Evolutionary conservation across 805 yeast species (phyloP).

Genomic region (Saccharomycopsis schoenii): DNA sequence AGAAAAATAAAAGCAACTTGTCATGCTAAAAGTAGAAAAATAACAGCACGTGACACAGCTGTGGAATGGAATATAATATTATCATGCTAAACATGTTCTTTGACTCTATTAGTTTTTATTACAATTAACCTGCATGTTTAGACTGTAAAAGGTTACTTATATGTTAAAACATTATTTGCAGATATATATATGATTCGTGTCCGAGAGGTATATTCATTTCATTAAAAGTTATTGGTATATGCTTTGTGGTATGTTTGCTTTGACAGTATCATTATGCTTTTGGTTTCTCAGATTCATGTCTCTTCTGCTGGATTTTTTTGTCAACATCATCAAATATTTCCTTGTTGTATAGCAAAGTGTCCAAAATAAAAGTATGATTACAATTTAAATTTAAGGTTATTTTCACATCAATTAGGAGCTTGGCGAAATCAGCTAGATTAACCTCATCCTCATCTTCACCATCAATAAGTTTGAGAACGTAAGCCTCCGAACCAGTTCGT

Average conservation of each 20-base stretch:
- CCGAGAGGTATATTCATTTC: no score
- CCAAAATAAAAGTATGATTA: conserved; percentile 49
- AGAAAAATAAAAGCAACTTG: no score
- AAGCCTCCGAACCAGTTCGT: background rate
- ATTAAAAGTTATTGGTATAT: no score
- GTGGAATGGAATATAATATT: no score
- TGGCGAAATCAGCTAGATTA: conserved; percentile 24
- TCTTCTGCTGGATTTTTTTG: conserved; percentile 13
- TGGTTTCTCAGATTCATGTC: background rate
- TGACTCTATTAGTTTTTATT: no score
- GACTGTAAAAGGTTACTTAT: no score
- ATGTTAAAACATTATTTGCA: no score
- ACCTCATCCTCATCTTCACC: conserved; percentile 15
- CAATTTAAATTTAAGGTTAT: conserved; percentile 42
- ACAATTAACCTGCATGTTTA: no score
- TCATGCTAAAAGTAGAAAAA: no score
- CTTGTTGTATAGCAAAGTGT: conserved; percentile 43
- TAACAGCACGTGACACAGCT: no score
- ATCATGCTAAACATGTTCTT: no score
- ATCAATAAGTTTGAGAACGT: conserved; percentile 10
- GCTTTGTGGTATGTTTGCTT: background rate
- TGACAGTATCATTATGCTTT: background rate
- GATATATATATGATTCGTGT: background rate
- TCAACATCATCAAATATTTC: conserved; percentile 37
- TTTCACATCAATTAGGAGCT: conserved; percentile 33